These are phyloP conservation scores for Apocynum venetum DNA, from an alignment of 257 asterid genomes.

Conservation along the genomic window DNA sequence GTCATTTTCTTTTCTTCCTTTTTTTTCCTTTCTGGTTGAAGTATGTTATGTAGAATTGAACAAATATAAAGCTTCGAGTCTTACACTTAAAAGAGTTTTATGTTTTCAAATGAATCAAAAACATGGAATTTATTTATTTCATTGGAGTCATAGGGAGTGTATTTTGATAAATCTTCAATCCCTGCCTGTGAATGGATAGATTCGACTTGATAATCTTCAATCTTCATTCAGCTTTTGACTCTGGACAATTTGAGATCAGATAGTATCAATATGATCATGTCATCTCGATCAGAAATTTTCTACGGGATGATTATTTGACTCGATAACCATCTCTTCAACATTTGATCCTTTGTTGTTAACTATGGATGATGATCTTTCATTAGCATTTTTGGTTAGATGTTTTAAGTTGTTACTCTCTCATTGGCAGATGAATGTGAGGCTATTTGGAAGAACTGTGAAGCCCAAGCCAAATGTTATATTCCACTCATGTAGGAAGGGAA, in stretches of 20 bases:
- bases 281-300: neutral
- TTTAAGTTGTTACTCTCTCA: neutral
- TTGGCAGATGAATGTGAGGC: neutral
- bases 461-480: neutral
- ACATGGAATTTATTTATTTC: neutral
- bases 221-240: neutral
- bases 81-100: neutral
- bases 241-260: neutral
- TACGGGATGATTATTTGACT: neutral
- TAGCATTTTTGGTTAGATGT: neutral
- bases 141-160: neutral
- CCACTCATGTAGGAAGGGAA: neutral
- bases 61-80: neutral
- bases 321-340: too few relatives aligned
- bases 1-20: too few relatives aligned
- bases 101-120: neutral
- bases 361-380: neutral
- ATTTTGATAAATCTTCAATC: neutral
- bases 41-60: neutral
- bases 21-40: neutral
- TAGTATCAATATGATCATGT: neutral
- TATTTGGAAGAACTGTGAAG: neutral
- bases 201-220: too few relatives aligned
- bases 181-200: neutral
- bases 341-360: too few relatives aligned